Base-by-base conservation (phyloP, 2,329 filamentous ascomycete species). In the Pestalotiopsis sp. region DNA sequence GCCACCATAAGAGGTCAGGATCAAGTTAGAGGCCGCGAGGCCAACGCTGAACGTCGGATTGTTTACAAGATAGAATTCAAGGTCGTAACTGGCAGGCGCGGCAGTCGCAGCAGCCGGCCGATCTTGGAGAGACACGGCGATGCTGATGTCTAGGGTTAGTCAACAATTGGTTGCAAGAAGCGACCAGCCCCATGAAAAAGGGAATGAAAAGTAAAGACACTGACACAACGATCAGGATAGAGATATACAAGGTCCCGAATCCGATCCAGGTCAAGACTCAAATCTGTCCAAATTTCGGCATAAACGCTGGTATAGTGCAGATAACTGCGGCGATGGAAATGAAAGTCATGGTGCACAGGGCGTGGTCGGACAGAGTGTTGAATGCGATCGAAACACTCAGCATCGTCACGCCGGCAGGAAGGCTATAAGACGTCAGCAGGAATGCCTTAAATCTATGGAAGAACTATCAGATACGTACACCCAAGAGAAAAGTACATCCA, bases 301-400 rank as follows among this genome's bases (percentile, higher is more conserved):
- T 45, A 7, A 45, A 5, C 4, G 40, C 40, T 7, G 40, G 40
- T 13, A 45, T 45, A 13, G 40, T 45, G 1, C 78, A 74, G 11
- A 82, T 73, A 2, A 69, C 72, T 49, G 73, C 74, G 14, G 79
- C 78, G 1, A 82, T 75, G 6, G 76, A 80, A 11, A 82, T 78
- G 52, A 83, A 83, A 17, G 79, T 72, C 1, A 81, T 80, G 3
- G 82, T 83, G 70, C 81, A 83, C 11, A 78, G 71, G 4, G 73
- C 81, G 65, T 83, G 81, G 0, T 73, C 69, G 0, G 81, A 83
- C 3, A 83, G 70, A 3, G 82, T 76, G 69, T 84, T 84, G 5
- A 84, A 71, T 0, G 72, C 79, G 40, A 82, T 83, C 0, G 81
- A 83, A 2, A 79, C 73, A n/a, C 82, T 75, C 4, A 84, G 73